Base-by-base conservation (phyloP, 345 rosid species). In the Boechera retrofracta region DNA sequence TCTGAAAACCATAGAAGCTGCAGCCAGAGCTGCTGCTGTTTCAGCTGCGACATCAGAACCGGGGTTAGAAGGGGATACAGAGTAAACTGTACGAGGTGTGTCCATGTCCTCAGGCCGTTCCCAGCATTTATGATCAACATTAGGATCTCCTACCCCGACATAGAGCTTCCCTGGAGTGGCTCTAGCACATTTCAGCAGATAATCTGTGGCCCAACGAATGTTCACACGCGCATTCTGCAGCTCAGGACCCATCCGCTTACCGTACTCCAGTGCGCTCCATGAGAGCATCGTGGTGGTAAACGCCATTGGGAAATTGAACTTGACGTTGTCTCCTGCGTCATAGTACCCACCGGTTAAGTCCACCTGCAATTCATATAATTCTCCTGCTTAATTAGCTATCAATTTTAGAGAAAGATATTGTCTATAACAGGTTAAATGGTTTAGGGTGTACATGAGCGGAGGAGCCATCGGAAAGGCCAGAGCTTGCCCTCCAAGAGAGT, bases 61-160 rank as follows among this genome's bases (percentile, higher is more conserved):
- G 0, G 97, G 97, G 72, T 81, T 90, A 44, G 86, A 82, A 0
- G 94, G n/a, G 1, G 97, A 91, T 7, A 94, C 93, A 0, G 82
- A 87, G 82, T 87, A 94, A 33, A 90, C 88, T 0, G 90, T 64
- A 6, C 98, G 86, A 31, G 72, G 82, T 0, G 98, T 91, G 83
- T 89, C 96, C 98, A 94, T 94, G 77, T 94, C 98, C 77, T 94
- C 98, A 0, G 98, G 97, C 28, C 98, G 63, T 79, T 94, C 96
- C 98, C 97, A 94, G 75, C 98, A 94, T 73, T 86, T 88, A 76
- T 94, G 98, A 72, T 94, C 98, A 7, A 65, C 87, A 44, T 91
- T 87, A 1, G 98, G 98, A 77, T 94, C 93, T 33, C 98, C 98
- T 2, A 94, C 96, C 15, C 97, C 97, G 1, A 94, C 98, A 33